Evolutionary conservation across 1,139 yeast genomes (phyloP).

Genomic region (Saccharomyces hybrid): DNA sequence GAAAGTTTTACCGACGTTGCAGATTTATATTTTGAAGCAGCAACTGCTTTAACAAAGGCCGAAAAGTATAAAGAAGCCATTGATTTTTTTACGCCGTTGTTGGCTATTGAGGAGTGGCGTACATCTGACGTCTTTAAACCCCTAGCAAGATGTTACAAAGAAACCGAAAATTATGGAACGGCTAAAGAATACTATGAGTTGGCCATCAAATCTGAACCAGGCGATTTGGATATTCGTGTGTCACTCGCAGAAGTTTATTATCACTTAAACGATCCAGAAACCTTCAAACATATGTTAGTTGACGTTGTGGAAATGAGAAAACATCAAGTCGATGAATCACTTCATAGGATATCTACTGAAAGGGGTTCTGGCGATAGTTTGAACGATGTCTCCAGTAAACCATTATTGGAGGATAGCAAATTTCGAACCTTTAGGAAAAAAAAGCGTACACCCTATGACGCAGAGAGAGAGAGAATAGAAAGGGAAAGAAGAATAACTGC

Average conservation of each 20-base stretch:
- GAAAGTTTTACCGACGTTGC: conserved; percentile 54
- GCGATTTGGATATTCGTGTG: conserved; percentile 63
- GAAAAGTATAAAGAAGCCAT: conserved; percentile 70
- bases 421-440: conserved; percentile 26
- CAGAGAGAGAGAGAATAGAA: conserved; percentile 50
- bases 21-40: conserved; percentile 74
- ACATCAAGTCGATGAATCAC: conserved; percentile 28
- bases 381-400: conserved; percentile 23
- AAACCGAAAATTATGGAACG: conserved; percentile 56
- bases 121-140: conserved; percentile 49
- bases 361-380: conserved; percentile 10
- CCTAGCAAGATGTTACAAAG: conserved; percentile 72
- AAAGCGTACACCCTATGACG: conserved; percentile 34
- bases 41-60: conserved; percentile 58
- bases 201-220: conserved; percentile 51
- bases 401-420: conserved; percentile 33
- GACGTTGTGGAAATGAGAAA: conserved; percentile 41
- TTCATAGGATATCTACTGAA: neutral
- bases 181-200: conserved; percentile 61
- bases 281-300: conserved; percentile 49
- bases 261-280: conserved; percentile 57
- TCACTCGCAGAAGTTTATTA: conserved; percentile 77
- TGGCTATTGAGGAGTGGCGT: conserved; percentile 42
- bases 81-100: conserved; percentile 49
- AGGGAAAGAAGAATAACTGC: conserved; percentile 52